These are phyloP conservation scores for Debaryomyces maramus DNA, from an alignment of 805 yeast species.

Conservation along the genomic window DNA sequence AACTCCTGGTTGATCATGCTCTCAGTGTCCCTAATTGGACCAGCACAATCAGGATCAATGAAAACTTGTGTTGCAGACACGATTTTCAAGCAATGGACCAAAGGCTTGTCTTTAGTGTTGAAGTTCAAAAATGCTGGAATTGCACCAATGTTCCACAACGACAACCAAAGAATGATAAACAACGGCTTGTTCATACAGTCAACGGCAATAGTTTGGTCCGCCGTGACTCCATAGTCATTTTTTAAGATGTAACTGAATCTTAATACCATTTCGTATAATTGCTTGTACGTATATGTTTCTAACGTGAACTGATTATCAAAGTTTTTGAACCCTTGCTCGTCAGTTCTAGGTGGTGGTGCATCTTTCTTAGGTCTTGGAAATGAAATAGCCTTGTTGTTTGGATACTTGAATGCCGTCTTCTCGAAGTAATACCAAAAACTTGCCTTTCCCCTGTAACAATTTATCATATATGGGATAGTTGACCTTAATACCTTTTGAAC, in stretches of 20 bases:
- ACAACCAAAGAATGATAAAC: conserved; percentile 76
- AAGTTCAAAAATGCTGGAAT: conserved; percentile 83
- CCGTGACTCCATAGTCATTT: conserved; percentile 60
- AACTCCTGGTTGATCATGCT: conserved; percentile 32
- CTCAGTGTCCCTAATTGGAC: conserved; percentile 52
- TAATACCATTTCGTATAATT: conserved; percentile 65
- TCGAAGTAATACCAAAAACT: conserved; percentile 76
- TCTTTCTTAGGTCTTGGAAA: conserved; percentile 52
- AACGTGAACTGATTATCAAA: conserved; percentile 58
- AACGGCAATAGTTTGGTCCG: conserved; percentile 70
- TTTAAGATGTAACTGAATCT: conserved; percentile 65
- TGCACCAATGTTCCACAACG: conserved; percentile 91
- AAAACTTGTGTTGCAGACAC: conserved; percentile 66
- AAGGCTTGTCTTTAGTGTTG: conserved; percentile 69
- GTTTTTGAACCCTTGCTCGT: conserved; percentile 37
- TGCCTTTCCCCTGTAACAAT: conserved; percentile 40
- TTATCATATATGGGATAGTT: conserved; percentile 43
- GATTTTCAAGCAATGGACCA: conserved; percentile 75
- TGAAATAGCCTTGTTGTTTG: conserved; percentile 58
- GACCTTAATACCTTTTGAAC: conserved; percentile 43
- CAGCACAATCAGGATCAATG: conserved; percentile 69
- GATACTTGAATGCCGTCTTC: conserved; percentile 46
- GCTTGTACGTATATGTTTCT: conserved; percentile 66
- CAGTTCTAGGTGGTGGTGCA: conserved; percentile 24
- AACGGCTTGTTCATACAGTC: conserved; percentile 82